Evolutionary conservation across 805 yeast species (phyloP).

Genomic region (Komagataella populi): DNA sequence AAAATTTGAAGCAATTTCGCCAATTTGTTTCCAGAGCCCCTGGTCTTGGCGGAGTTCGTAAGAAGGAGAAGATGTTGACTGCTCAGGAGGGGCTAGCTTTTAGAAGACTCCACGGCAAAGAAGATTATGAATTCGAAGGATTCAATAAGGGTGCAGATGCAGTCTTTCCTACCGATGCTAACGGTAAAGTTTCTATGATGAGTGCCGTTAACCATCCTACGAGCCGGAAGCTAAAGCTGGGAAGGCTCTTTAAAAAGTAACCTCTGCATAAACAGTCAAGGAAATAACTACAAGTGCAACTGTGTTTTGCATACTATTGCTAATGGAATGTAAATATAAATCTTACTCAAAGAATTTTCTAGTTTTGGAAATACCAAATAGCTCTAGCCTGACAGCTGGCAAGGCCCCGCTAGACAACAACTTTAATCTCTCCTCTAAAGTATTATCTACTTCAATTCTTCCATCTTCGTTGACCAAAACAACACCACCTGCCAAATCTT

Average conservation of each 20-base stretch:
- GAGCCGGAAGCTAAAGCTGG: neutral
- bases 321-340: neutral
- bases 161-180: constrained; percentile 10
- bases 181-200: constrained; percentile 19
- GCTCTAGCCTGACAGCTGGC: constrained; percentile 84
- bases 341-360: constrained; percentile 82
- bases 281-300: neutral
- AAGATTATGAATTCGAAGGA: neutral
- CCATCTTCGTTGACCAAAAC: constrained; percentile 57
- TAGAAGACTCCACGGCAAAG: constrained; percentile 5
- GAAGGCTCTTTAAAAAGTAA: neutral
- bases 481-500: constrained; percentile 76
- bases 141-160: constrained; percentile 3
- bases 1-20: constrained; percentile 19
- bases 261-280: neutral
- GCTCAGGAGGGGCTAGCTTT: constrained; percentile 24
- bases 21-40: constrained; percentile 19
- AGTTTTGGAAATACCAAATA: constrained; percentile 73
- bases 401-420: constrained; percentile 72
- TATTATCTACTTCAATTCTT: constrained; percentile 81
- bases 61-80: constrained; percentile 15
- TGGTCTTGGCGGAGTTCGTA: constrained; percentile 8
- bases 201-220: constrained; percentile 8
- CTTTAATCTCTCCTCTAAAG: constrained; percentile 87
- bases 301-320: neutral